These are phyloP conservation scores for Ophiosphaerella korrae DNA, from an alignment of 2,329 filamentous ascomycete genomes.

Conservation along the genomic window DNA sequence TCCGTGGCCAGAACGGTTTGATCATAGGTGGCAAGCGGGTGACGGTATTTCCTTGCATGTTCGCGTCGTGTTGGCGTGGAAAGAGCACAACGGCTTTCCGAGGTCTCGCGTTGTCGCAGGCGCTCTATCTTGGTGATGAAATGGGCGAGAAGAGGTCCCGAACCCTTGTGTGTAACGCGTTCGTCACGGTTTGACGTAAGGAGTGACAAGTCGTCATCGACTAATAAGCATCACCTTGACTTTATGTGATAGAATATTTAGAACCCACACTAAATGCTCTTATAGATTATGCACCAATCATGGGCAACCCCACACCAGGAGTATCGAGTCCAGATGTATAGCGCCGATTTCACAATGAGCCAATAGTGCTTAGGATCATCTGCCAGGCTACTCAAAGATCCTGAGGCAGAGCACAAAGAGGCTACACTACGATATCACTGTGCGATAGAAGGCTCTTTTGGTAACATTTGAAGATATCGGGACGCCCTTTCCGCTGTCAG, in stretches of 20 bases:
- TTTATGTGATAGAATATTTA: neutral
- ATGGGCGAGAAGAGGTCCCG: neutral
- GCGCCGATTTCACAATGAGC: neutral
- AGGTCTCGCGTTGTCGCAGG: neutral
- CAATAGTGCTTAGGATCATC: neutral
- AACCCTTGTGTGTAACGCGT: neutral
- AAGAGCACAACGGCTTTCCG: neutral
- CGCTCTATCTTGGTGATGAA: neutral
- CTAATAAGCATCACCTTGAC: neutral
- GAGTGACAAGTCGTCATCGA: neutral
- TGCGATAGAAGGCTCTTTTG: neutral
- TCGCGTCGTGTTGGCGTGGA: neutral
- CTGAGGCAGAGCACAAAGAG: slow-evolving; percentile 2
- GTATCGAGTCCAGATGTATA: neutral
- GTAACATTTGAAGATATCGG: slow-evolving; percentile 6
- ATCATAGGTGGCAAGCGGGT: neutral
- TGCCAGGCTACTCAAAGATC: slow-evolving; percentile 3
- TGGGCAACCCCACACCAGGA: neutral
- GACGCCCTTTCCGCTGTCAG: slow-evolving; percentile 19
- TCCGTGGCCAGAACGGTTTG: neutral
- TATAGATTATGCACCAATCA: neutral
- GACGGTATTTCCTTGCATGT: neutral
- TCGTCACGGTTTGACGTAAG: neutral
- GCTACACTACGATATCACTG: slow-evolving; percentile 1
- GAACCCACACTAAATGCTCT: neutral